Conservation (phyloP, 2,329 filamentous ascomycete genomes). For the Talaromyces sp. region DNA sequence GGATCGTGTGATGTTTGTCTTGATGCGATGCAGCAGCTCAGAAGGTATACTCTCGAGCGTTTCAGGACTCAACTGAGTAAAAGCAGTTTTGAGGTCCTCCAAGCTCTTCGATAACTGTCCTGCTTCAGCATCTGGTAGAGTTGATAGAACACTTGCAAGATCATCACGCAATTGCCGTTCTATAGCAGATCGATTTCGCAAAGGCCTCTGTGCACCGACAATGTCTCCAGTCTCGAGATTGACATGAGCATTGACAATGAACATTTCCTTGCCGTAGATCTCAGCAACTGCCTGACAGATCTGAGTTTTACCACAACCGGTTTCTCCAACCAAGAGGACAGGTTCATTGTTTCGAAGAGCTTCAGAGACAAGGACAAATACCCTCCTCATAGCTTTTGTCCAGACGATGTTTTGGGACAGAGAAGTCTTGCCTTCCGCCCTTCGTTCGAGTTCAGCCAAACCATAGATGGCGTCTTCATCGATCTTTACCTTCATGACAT, state of each 20-base stretch:
- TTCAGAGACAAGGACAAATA: slow-evolving; percentile 84
- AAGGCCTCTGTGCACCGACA: slow-evolving; percentile 89
- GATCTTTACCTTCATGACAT: slow-evolving; percentile 81
- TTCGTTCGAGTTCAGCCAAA: slow-evolving; percentile 55
- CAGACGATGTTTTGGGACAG: slow-evolving; percentile 67
- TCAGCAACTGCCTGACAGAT: slow-evolving; percentile 90
- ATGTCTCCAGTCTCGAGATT: slow-evolving; percentile 97
- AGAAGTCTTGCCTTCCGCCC: slow-evolving; percentile 46
- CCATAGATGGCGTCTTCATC: slow-evolving; percentile 73
- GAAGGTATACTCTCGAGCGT: slow-evolving; percentile 50
- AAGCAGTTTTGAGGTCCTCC: slow-evolving; percentile 59
- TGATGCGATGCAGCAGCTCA: slow-evolving; percentile 46
- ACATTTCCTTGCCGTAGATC: slow-evolving; percentile 70
- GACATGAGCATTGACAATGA: slow-evolving; percentile 95
- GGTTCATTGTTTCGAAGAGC: slow-evolving; percentile 90
- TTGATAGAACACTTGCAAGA: slow-evolving; percentile 50
- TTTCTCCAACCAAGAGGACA: slow-evolving; percentile 91
- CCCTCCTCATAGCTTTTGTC: slow-evolving; percentile 89
- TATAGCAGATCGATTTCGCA: slow-evolving; percentile 78
- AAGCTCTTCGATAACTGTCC: slow-evolving; percentile 41
- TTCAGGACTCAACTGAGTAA: slow-evolving; percentile 54
- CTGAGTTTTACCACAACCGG: slow-evolving; percentile 95
- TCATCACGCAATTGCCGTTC: slow-evolving; percentile 65
- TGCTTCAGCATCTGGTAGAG: slow-evolving; percentile 27
- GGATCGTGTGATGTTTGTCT: slow-evolving; percentile 59